These are phyloP conservation scores for Lathyrus oleraceus DNA, from an alignment of 306 rosid genomes.

Conservation along the genomic window DNA sequence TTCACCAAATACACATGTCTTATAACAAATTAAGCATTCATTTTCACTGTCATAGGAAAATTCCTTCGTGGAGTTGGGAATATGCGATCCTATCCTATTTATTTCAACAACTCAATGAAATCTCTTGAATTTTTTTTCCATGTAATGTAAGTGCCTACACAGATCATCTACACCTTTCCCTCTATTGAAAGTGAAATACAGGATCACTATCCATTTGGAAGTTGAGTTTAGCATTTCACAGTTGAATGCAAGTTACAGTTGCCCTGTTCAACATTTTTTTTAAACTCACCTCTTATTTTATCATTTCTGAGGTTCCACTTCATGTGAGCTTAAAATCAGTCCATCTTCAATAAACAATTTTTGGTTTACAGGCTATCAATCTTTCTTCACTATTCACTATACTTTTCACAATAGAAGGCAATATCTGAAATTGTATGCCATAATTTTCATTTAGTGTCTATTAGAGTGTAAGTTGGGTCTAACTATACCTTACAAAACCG, in stretches of 20 bases:
- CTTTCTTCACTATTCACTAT: not conserved
- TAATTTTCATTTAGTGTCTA: not conserved
- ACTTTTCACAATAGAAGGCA: not conserved
- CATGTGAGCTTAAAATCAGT: slow-evolving; percentile 4
- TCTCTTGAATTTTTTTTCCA: not conserved
- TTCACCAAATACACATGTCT: not conserved
- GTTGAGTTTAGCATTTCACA: not conserved
- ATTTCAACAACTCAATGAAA: not conserved
- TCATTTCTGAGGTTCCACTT: slow-evolving; percentile 6
- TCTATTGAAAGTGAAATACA: slow-evolving; percentile 4
- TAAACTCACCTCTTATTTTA: not conserved
- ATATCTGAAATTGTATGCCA: not conserved
- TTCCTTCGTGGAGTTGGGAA: not conserved
- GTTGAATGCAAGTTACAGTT: slow-evolving; percentile 1
- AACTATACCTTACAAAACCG: too few species aligned
- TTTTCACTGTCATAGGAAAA: not conserved
- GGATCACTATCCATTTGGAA: not conserved
- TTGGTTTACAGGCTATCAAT: not conserved
- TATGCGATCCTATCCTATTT: slow-evolving; percentile 1
- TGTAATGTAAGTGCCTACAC: not conserved
- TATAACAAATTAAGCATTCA: not conserved
- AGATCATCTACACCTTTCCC: not conserved
- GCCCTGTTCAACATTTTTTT: not conserved
- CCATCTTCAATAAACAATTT: not conserved
- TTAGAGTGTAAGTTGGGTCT: too few species aligned